Evolutionary conservation across 2,329 filamentous ascomycete genomes (phyloP).

Genomic region (Colletotrichum sp.): DNA sequence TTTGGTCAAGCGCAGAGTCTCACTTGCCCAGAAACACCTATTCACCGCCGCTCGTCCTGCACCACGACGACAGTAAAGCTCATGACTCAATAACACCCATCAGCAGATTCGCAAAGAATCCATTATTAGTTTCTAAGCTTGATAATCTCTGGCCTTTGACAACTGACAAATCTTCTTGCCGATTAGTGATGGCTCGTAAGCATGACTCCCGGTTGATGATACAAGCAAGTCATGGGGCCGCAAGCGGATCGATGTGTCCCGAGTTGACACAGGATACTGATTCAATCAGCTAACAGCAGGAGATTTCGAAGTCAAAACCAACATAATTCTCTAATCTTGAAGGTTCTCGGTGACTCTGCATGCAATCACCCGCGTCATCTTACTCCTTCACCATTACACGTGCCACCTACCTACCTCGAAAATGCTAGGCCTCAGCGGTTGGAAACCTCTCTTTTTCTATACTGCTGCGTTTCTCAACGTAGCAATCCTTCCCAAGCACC

Average conservation of each 20-base stretch:
- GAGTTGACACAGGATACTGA: neutral
- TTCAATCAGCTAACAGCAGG: neutral
- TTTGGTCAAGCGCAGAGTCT: neutral
- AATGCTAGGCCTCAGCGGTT: neutral
- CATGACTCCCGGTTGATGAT: neutral
- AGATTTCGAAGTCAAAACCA: neutral
- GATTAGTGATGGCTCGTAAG: neutral
- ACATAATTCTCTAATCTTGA: accelerated
- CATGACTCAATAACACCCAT: neutral
- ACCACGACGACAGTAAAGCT: neutral
- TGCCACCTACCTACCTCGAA: neutral
- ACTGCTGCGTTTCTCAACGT: neutral
- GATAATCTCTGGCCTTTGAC: neutral
- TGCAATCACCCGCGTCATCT: neutral
- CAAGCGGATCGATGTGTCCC: neutral
- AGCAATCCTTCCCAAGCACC: neutral
- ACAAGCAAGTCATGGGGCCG: accelerated
- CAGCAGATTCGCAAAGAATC: neutral
- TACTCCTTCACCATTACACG: neutral
- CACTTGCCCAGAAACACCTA: neutral
- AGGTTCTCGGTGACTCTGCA: accelerated
- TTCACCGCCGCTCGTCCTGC: neutral
- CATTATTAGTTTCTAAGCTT: neutral
- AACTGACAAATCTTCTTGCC: neutral
- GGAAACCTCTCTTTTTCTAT: neutral